These are phyloP conservation scores for Flaveria trinervia DNA, from an alignment of 129 eudicot genomes.

Conservation along the genomic window DNA sequence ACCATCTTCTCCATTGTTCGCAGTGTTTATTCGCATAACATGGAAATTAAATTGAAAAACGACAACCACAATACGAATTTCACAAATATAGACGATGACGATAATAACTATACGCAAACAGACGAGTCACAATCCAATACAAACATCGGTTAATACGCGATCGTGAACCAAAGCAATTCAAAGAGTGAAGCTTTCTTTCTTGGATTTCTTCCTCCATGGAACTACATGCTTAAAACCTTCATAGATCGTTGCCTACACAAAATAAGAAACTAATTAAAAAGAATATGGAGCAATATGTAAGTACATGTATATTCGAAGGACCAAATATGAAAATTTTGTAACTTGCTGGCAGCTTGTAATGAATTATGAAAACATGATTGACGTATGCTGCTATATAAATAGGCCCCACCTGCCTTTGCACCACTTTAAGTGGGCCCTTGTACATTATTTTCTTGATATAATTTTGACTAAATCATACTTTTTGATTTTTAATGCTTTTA, in stretches of 20 bases:
- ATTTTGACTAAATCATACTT: neutral
- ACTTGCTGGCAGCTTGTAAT: slow-evolving; percentile 1
- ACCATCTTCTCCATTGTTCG: neutral
- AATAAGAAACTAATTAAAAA: neutral
- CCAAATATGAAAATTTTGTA: neutral
- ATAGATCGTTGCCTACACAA: slow-evolving; percentile 57
- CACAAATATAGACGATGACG: neutral
- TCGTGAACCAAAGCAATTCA: slow-evolving; percentile 14
- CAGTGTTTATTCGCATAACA: neutral
- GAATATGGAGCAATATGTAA: neutral
- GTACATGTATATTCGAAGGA: neutral
- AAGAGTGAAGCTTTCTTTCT: slow-evolving; percentile 38
- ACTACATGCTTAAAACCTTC: slow-evolving; percentile 73
- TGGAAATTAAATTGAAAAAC: neutral
- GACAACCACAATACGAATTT: neutral
- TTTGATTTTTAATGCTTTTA: neutral
- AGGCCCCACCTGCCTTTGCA: slow-evolving; percentile 1
- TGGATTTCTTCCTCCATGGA: slow-evolving; percentile 64
- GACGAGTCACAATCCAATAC: neutral
- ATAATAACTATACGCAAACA: neutral
- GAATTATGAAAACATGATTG: slow-evolving; percentile 12
- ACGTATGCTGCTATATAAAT: slow-evolving; percentile 9
- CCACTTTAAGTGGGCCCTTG: neutral
- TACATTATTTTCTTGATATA: slow-evolving; percentile 2
- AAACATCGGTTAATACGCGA: neutral